Base-by-base conservation (phyloP, 2,329 filamentous ascomycete genomes). In the Sarocladiaceae sp. region DNA sequence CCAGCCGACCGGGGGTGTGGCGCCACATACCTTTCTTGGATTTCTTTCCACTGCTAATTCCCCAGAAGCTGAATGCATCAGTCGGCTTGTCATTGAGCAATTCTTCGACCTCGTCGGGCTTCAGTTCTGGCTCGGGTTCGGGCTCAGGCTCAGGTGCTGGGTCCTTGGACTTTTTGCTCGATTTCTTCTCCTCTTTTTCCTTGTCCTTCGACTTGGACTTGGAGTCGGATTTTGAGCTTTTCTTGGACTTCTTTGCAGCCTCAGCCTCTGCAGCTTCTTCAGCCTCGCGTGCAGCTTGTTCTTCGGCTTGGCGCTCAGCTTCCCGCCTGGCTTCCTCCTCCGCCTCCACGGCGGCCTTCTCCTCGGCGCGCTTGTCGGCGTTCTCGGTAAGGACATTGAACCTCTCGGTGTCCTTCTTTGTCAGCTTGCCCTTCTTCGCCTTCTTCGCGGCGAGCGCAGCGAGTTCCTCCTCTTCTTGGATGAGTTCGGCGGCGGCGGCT, bases 61-160 rank as follows among this genome's bases (percentile, higher is more conserved):
- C 77, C 80, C 80, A 84, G 68, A 83, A 82, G 58, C 74, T 74
- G 64, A 83, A 84, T 0, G 76, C 64, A 53, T 76, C 71, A 20
- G 70, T 65, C 40, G 59, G 58, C 52, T 64, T 64, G 50, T 64
- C 61, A 37, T 62, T 59, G 6, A 76, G 61, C 17, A 76, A 63
- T 57, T 74, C 71, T 49, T 75, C 72, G 25, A 76, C 62, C 52
- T 76, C 66, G 29, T 74, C 71, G 11, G 69, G 61, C 11, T 66
- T 71, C 51, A 75, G 64, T 23, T 74, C 66, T 23, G 56, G 53
- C 46, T 54, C 52, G 18, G 52, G 33, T 31, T 55, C 57, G 0
- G 54, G 55, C 40, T 53, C 54, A 15, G 53, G 35, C 29, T 50
- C 51, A 17, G 54, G 36, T 46, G 48, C 53, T 28, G 37, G 36